Base-by-base conservation (phyloP, 2,329 filamentous ascomycete species). In the Phoma sp. region DNA sequence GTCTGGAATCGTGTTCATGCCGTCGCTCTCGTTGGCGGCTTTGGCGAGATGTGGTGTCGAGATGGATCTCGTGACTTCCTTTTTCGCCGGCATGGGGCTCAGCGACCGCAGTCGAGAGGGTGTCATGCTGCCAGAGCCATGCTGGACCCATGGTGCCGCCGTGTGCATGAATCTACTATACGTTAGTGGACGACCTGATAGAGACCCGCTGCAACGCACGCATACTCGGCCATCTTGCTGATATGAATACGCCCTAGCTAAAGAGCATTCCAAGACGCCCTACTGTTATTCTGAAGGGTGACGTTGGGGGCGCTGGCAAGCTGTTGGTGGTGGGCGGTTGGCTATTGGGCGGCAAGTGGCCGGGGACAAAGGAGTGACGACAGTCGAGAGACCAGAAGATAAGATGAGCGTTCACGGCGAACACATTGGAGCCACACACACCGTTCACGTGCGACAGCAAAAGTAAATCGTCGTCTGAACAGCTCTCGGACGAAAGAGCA, bases 1-100 rank as follows among this genome's bases (percentile, higher is more conserved):
- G 59, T 82, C 80, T 39, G 88, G 88, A 46, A 91, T 78, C 1
- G 88, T 91, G 72, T 86, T 90, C 77, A 90, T 82, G 65, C 85
- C 85, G 67, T 85, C 81, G 62, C 83, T 82, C 17, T 74, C 71
- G 41, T 61, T 62, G 51, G 68, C 64, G 17, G 67, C 53, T 55
- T 63, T 72, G 50, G 61, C 59, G 46, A 76, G 70, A 13, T 75
- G 71, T 2, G 74, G 73, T 12, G 72, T 71, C 15, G 74, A 76
- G 29, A 72, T 68, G 17, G 74, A 76, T 33, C 74, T 70, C 44
- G 70, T 74, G 60, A 76, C 67, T 48, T 74, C 68, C 57, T 74
- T 75, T 62, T 66, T 70, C 27, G 61, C 50, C 4, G 71, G 70
- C 51, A 68, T 69, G 37, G 72, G 69, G 27, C 71, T 69, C 37